A percentile compares a stretch with the other conserved stretches of the same genome.
phyloP scores from a whole-genome alignment of 75 land plant genomes.

The Cunninghamia lanceolata region DNA sequence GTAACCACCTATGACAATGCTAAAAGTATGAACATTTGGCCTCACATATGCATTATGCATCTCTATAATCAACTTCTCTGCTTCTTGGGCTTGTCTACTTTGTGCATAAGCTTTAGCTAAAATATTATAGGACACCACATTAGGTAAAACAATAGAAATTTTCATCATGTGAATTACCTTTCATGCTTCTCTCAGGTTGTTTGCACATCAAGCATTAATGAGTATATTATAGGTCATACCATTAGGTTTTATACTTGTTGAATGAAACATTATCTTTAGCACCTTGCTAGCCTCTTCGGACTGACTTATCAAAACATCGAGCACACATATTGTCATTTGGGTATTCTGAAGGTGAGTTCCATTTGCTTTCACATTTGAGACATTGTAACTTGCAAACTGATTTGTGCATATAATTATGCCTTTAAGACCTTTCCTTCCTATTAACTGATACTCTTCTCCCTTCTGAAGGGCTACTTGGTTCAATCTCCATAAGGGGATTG shows the following conservation, averaged over 20 bases:
- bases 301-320: not conserved
- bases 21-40: conserved; percentile 86
- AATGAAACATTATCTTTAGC: conserved; percentile 52
- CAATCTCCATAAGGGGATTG: not conserved
- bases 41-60: conserved; percentile 55
- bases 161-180: conserved; percentile 64
- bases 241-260: conserved; percentile 52
- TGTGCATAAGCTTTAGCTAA: conserved; percentile 80
- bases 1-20: conserved; percentile 70
- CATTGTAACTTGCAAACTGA: not conserved
- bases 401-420: not conserved
- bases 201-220: conserved; percentile 75
- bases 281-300: conserved; percentile 63
- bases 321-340: not conserved
- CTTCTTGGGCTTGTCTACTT: conserved; percentile 50
- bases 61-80: conserved; percentile 63
- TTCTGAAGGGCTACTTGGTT: not conserved
- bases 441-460: not conserved
- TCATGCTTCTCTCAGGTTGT: conserved; percentile 59
- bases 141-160: conserved; percentile 59
- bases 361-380: not conserved
- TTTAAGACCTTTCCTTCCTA: conserved; percentile 4
- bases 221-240: conserved; percentile 73
- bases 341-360: not conserved
- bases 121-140: conserved; percentile 83